Evolutionary conservation across 257 asterid genomes (phyloP).

Genomic region (Eucommia ulmoides): DNA sequence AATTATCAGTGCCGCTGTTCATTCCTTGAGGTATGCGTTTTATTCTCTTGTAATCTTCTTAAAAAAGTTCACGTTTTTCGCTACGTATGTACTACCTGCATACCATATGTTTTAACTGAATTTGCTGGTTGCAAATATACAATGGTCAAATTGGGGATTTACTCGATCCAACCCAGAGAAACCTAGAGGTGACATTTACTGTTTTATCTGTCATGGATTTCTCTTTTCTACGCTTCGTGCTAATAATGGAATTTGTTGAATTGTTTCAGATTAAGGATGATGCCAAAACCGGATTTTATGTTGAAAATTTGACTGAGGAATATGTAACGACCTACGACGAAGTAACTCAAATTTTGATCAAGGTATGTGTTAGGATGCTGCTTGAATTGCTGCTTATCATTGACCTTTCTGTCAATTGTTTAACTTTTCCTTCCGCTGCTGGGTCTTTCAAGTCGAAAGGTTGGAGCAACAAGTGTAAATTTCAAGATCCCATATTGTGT

Average conservation of each 20-base stretch:
- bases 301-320: conserved; percentile 87
- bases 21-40: conserved; percentile 66
- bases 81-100: no score
- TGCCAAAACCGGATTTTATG: conserved; percentile 67
- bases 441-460: conserved; percentile 88
- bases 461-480: conserved; percentile 77
- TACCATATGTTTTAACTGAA: no score
- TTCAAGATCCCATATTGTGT: conserved; percentile 90
- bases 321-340: conserved; percentile 76
- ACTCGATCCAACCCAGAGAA: conserved; percentile 74
- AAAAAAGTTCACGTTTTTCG: no score
- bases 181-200: conserved; percentile 49
- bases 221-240: background rate
- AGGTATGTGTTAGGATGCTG: no score
- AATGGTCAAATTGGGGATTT: conserved; percentile 83
- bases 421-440: conserved; percentile 14
- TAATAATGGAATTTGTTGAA: conserved; percentile 7
- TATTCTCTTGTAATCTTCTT: no score
- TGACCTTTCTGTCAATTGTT: no score
- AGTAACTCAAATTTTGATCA: conserved; percentile 69
- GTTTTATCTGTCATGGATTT: background rate
- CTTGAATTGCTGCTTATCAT: no score
- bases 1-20: conserved; percentile 96
- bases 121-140: conserved; percentile 80
- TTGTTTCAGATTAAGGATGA: conserved; percentile 70